Evolutionary conservation across 2,329 filamentous ascomycete genomes (phyloP), one percentile per base, ranked within the genome.

Genomic region (Aspergillus latus): DNA sequence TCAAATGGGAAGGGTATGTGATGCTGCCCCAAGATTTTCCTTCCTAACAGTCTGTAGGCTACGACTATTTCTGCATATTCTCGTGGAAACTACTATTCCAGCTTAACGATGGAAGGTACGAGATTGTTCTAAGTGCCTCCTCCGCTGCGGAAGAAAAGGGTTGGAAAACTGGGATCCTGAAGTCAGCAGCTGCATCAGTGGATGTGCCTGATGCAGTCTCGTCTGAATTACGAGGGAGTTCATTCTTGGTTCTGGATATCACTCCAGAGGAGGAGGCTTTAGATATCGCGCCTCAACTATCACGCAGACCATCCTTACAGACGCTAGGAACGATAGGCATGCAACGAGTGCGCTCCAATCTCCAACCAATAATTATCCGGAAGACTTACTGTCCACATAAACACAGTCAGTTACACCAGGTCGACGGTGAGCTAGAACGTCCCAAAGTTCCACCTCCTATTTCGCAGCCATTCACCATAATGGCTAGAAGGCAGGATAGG

Each of bases 31-130:
- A 11, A 21, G 10, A 0, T 13, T 28, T 15, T 4, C 49, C 32
- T 46, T 58, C 42, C 64, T 70, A 40, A n/a, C 16, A n/a, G 26
- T 30, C 56, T 13, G 45, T 59, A 96, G 92, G 91, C 0, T 71
- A 97, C 78, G 97, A 92, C 66, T 88, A 94, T 61, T 90, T 89
- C 2, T 89, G 90, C 0, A 86, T 89, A 0, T 90, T 90, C 71
- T 94, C 92, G 1, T 97, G 92, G 93, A 99, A 97, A 70, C 68
- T 97, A 9, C 81, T 90, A 2, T 97, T 97, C 66, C 87, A 94
- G 69, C 84, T 84, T 62, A 82, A 88, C 55, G 84, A 88, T 62
- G 85, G 89, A 58, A 78, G 93, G 52, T 93, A 90, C 69, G 93
- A 97, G 72, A 75, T 96, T n/a, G 85, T 97, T 40, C 81, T 96